A percentile compares a stretch with the other conserved stretches of the same genome.
Evolutionary conservation across 768 basidiomycete genomes (phyloP).

Genomic region (Pisolithus orientalis): DNA sequence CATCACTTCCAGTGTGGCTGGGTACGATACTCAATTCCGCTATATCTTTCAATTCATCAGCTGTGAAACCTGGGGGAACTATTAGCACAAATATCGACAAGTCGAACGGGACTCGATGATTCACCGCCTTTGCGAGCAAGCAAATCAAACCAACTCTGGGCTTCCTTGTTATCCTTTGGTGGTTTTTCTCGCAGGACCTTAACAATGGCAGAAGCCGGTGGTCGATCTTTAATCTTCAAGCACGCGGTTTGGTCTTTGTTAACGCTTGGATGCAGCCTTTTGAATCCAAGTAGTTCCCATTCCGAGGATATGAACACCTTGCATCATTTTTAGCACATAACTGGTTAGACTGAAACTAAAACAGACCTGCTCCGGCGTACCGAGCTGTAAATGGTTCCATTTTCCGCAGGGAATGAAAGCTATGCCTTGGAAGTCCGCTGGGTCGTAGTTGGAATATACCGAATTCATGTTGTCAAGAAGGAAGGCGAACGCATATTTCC

Average conservation of each 20-base stretch:
- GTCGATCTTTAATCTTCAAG: constrained; percentile 60
- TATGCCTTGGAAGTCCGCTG: constrained; percentile 42
- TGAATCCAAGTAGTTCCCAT: constrained; percentile 67
- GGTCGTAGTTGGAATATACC: constrained; percentile 51
- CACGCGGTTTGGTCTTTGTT: constrained; percentile 44
- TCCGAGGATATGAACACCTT: constrained; percentile 63
- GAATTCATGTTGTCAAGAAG: constrained; percentile 61
- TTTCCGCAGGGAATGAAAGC: constrained; percentile 72
- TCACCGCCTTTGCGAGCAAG: constrained; percentile 54
- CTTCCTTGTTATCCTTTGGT: constrained; percentile 43
- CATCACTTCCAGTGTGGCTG: constrained; percentile 13
- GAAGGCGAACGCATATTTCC: constrained; percentile 63
- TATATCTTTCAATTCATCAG: constrained; percentile 45
- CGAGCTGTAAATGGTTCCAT: constrained; percentile 41
- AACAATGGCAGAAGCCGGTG: constrained; percentile 51
- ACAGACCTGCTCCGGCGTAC: constrained; percentile 58
- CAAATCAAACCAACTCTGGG: constrained; percentile 54
- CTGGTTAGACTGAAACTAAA: neutral
- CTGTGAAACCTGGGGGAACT: constrained; percentile 43
- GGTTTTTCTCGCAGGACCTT: constrained; percentile 45
- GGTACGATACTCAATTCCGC: constrained; percentile 62
- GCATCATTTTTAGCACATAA: neutral
- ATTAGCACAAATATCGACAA: neutral
- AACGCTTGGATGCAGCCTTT: constrained; percentile 47
- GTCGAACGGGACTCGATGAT: neutral